These are phyloP conservation scores for Tritrichomonas foetus DNA, from an alignment of 208 protist species.

Conservation along the genomic window DNA sequence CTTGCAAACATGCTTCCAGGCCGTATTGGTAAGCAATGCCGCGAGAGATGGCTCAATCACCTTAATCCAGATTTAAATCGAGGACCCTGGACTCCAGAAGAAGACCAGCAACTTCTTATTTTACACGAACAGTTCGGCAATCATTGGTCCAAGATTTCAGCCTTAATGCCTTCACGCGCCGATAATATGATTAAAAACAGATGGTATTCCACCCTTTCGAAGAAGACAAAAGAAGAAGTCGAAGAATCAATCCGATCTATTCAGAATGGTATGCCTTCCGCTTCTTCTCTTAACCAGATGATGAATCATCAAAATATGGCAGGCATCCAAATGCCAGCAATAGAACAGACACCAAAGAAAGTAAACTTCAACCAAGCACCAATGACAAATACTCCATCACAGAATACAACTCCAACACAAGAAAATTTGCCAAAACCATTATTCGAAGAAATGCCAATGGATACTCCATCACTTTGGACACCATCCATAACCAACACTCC, in stretches of 20 bases:
- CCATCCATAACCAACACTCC: not conserved
- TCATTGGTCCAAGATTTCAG: not conserved
- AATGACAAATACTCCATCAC: not conserved
- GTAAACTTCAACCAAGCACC: not conserved
- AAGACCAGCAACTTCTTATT: conserved; percentile 42
- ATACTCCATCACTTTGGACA: not conserved
- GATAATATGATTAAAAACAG: conserved; percentile 4
- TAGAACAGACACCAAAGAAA: not conserved
- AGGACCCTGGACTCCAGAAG: conserved; percentile 53
- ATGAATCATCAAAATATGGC: no score
- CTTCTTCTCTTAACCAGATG: not conserved
- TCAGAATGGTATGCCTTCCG: not conserved
- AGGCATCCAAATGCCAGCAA: not conserved
- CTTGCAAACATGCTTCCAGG: not conserved
- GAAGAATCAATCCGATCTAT: not conserved
- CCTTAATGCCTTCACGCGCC: not conserved
- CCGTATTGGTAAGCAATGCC: not conserved
- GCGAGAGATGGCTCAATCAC: conserved; percentile 54
- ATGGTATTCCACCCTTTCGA: not conserved
- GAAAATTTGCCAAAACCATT: no score
- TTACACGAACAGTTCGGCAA: not conserved
- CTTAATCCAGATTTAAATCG: conserved; percentile 53
- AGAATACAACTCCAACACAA: no score
- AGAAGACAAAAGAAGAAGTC: not conserved
- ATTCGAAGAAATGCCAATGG: no score